These are phyloP conservation scores for Talaromyces wortmannii DNA, from an alignment of 495 filamentous ascomycete genomes.

Conservation along the genomic window DNA sequence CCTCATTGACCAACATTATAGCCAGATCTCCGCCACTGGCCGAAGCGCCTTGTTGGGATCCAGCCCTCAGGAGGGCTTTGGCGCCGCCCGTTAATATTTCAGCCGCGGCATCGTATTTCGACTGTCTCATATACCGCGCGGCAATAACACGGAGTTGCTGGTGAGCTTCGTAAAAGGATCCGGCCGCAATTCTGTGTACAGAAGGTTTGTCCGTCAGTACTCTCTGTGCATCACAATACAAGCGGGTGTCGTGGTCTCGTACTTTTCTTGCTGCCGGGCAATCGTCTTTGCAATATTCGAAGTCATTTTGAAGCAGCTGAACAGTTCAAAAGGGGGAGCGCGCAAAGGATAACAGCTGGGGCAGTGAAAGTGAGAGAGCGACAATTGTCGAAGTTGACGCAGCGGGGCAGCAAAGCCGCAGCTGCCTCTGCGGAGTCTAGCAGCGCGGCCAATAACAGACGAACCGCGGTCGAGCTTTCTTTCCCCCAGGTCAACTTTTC, in stretches of 20 bases:
- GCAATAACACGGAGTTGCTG: constrained; percentile 94
- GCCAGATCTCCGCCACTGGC: constrained; percentile 89
- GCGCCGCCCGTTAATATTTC: constrained; percentile 83
- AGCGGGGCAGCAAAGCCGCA: too few relatives aligned
- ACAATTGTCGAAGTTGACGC: too few relatives aligned
- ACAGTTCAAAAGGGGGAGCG: too few relatives aligned
- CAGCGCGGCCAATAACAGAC: too few relatives aligned
- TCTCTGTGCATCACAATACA: neutral
- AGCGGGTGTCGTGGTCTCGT: constrained; percentile 8
- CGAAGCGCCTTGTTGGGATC: constrained; percentile 59
- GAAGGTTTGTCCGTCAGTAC: neutral
- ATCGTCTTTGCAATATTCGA: constrained; percentile 71
- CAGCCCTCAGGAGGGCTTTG: constrained; percentile 75
- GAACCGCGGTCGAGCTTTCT: too few relatives aligned
- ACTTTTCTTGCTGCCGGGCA: constrained; percentile 64
- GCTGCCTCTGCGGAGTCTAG: too few relatives aligned
- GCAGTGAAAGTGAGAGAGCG: too few relatives aligned
- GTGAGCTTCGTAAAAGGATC: constrained; percentile 93
- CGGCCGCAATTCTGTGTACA: constrained; percentile 70
- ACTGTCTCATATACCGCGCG: constrained; percentile 79
- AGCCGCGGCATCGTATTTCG: constrained; percentile 76
- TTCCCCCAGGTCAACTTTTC: too few relatives aligned
- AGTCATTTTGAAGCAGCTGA: constrained; percentile 30
- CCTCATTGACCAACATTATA: constrained; percentile 75
- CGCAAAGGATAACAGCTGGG: too few relatives aligned